These are phyloP conservation scores for Phlegmacium glaucopus DNA, from an alignment of 768 basidiomycete genomes.

Conservation along the genomic window DNA sequence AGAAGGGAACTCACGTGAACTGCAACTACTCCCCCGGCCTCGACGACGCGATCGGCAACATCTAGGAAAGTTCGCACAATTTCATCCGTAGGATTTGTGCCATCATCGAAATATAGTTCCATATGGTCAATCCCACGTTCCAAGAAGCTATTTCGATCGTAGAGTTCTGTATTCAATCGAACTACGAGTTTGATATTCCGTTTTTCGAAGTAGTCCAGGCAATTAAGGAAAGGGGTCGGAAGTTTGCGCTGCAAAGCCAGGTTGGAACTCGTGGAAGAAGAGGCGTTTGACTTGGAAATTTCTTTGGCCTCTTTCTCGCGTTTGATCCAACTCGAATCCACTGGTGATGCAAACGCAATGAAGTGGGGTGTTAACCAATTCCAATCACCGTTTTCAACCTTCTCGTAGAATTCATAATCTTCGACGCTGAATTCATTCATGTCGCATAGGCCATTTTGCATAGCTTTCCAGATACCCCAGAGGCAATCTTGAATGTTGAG, in stretches of 20 bases:
- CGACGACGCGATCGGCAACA: slow-evolving; percentile 74
- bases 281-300: slow-evolving; percentile 21
- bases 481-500: slow-evolving; percentile 91
- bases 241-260: slow-evolving; percentile 75
- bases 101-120: slow-evolving; percentile 97
- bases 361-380: slow-evolving; percentile 93
- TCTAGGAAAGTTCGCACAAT: slow-evolving; percentile 92
- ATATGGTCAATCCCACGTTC: slow-evolving; percentile 85
- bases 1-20: slow-evolving; percentile 65
- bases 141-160: slow-evolving; percentile 77
- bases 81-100: slow-evolving; percentile 95
- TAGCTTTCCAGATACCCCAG: slow-evolving; percentile 85
- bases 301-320: slow-evolving; percentile 63
- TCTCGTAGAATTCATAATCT: slow-evolving; percentile 93
- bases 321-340: slow-evolving; percentile 80
- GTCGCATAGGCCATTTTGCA: slow-evolving; percentile 90
- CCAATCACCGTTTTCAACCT: slow-evolving; percentile 95
- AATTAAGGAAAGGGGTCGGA: slow-evolving; percentile 80
- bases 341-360: slow-evolving; percentile 92
- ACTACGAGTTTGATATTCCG: slow-evolving; percentile 87
- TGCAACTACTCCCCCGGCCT: slow-evolving; percentile 77
- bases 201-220: slow-evolving; percentile 90
- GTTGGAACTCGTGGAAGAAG: slow-evolving; percentile 27
- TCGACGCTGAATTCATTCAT: slow-evolving; percentile 92
- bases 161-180: slow-evolving; percentile 90